Conservation (phyloP, 2,329 filamentous ascomycete genomes). For the Ascochyta koolunga region DNA sequence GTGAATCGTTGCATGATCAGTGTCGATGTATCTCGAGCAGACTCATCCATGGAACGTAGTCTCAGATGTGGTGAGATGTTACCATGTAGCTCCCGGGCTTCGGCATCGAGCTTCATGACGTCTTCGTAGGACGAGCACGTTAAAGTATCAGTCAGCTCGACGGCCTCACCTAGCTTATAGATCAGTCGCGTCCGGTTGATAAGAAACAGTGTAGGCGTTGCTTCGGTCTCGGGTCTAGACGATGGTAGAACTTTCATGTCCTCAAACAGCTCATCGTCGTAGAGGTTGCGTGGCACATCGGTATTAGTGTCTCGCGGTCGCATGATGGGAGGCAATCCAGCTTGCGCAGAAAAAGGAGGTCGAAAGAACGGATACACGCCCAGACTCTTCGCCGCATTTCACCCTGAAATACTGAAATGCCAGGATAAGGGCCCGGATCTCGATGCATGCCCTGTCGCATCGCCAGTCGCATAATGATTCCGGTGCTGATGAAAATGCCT, state of each 20-base stretch:
- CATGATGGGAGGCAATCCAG: slow-evolving; percentile 68
- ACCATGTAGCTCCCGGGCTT: slow-evolving; percentile 63
- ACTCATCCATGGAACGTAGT: slow-evolving; percentile 75
- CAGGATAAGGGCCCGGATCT: slow-evolving; percentile 75
- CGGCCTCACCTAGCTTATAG: slow-evolving; percentile 72
- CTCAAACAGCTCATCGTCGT: slow-evolving; percentile 79
- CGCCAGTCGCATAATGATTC: slow-evolving; percentile 65
- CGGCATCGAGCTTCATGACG: slow-evolving; percentile 64
- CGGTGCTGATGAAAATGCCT: slow-evolving; percentile 66
- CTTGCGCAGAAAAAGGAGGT: slow-evolving; percentile 80
- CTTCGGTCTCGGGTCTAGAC: slow-evolving; percentile 70
- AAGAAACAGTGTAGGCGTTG: slow-evolving; percentile 79
- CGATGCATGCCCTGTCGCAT: slow-evolving; percentile 81
- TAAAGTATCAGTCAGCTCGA: slow-evolving; percentile 68
- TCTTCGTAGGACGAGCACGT: slow-evolving; percentile 68
- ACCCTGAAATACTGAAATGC: slow-evolving; percentile 74
- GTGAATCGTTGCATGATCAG: slow-evolving; percentile 82
- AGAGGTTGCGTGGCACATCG: slow-evolving; percentile 75
- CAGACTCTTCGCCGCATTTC: slow-evolving; percentile 70
- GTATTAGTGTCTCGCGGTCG: slow-evolving; percentile 77
- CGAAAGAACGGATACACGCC: slow-evolving; percentile 74
- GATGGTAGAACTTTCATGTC: slow-evolving; percentile 71
- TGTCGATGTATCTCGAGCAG: slow-evolving; percentile 70
- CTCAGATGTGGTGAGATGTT: slow-evolving; percentile 81
- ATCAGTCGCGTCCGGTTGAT: slow-evolving; percentile 74